Percentiles rank a stretch among this genome's conserved stretches.
phyloP scores from a whole-genome alignment of 148 eudicot species.

The Pouteria glomerata region DNA sequence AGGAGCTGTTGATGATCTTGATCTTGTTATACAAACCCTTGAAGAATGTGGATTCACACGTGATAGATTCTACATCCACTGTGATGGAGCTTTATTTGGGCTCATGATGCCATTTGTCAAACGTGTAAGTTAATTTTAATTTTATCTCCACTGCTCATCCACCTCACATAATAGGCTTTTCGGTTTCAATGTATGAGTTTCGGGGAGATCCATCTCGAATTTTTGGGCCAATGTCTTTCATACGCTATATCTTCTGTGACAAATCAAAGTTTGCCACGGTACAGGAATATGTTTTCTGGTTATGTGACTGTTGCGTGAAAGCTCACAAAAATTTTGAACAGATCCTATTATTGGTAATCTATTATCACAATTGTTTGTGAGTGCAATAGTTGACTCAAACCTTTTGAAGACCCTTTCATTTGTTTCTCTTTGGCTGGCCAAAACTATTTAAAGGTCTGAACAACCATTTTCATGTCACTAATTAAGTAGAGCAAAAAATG shows the following conservation, averaged over 20 bases:
- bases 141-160: not conserved
- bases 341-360: not conserved
- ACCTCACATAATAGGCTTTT: not conserved
- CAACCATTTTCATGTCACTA: not conserved
- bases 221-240: not conserved
- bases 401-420: not conserved
- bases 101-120: slow-evolving; percentile 74
- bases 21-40: slow-evolving; percentile 59
- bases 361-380: not conserved
- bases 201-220: not conserved
- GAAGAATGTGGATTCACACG: slow-evolving; percentile 60
- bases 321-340: not conserved
- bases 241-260: not conserved
- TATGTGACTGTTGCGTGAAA: not conserved
- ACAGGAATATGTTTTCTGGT: not conserved
- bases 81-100: slow-evolving; percentile 75
- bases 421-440: not conserved
- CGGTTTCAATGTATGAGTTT: not conserved
- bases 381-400: not conserved
- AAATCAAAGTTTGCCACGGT: not conserved
- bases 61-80: slow-evolving; percentile 59
- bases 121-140: slow-evolving; percentile 30
- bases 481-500: not conserved
- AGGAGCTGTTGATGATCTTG: slow-evolving; percentile 78
- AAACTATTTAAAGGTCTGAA: not conserved